Base-by-base conservation (phyloP, 371 early-diverging fungal genomes). In the Lichtheimia hyalospora region DNA sequence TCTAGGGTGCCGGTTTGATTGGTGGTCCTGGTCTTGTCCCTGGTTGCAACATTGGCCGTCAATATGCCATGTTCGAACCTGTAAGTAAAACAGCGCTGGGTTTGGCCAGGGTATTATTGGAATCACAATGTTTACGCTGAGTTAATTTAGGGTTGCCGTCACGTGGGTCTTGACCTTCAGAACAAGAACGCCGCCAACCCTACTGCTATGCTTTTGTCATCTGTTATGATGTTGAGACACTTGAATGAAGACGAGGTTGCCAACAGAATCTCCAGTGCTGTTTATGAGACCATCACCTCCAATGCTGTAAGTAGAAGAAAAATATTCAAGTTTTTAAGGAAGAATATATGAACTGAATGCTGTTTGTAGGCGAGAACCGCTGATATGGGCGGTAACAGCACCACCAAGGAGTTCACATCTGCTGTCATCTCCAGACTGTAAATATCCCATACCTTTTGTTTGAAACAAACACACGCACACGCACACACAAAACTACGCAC, bases 161-260 rank as follows among this genome's bases (percentile, higher is more conserved):
- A 97, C 75, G 96, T 96, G 53, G 96, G 92, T 64, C 83, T 84
- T 76, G 96, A 96, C 73, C 90, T 97, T 60, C 84, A 89, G 79
- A 93, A 94, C 61, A 82, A 83, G 69, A 95, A 96, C 85, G 73
- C 83, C 12, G 95, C 96, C 53, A 95, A 96, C 82, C 96, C 96
- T 15, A 95, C 96, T n/a, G 98, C 97, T 14, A 84, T 98, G 68
- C 79, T 98, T 25, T 84, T 98, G 39, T 92, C 92, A 16, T 88
- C 93, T 39, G 91, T 93, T 64, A 96, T 97, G 96, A 97, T 98
- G 97, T 84, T 97, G 73, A 85, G 93, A 58, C 97, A 98, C 81
- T 90, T 98, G 89, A 82, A 84, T 66, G 77, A 96, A 61, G 82
- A 86, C 69, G 68, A 73, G 42, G 74, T 89, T 59, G 96, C 96